Percentiles rank a stretch among this genome's conserved stretches.
These are phyloP conservation scores for Sordariomycetes sp. DNA, from an alignment of 2,329 filamentous ascomycete species.

Conservation along the genomic window DNA sequence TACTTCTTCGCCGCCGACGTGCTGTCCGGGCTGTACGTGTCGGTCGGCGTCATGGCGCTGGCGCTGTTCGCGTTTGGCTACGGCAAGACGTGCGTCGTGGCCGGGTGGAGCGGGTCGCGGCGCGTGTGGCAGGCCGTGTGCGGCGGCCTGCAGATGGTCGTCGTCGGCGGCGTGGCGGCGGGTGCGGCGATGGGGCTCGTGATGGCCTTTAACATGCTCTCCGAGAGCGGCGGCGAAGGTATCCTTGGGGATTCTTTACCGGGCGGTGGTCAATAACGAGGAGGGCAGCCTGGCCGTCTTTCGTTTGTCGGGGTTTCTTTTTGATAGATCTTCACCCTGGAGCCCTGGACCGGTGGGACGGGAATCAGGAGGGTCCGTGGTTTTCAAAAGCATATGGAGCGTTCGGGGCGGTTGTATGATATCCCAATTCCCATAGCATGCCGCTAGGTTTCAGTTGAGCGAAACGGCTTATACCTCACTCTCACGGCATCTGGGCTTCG, in stretches of 20 bases:
- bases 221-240: background rate
- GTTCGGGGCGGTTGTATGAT: background rate
- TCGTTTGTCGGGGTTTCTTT: background rate
- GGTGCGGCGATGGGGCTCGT: constrained; percentile 27
- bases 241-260: background rate
- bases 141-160: constrained; percentile 26
- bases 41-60: constrained; percentile 47
- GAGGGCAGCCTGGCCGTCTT: background rate
- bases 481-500: background rate
- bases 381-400: background rate
- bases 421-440: background rate
- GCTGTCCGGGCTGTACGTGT: constrained; percentile 42
- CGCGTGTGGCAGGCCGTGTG: constrained; percentile 10
- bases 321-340: too few species aligned
- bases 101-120: constrained; percentile 9
- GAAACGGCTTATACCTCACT: background rate
- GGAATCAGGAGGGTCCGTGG: background rate
- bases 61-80: constrained; percentile 56
- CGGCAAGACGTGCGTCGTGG: constrained; percentile 42
- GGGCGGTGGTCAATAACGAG: background rate
- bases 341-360: too few species aligned
- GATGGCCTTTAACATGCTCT: constrained; percentile 10
- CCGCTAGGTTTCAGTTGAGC: background rate
- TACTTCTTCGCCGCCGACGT: constrained; percentile 49
- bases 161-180: constrained; percentile 25